Evolutionary conservation across 495 filamentous ascomycete genomes (phyloP), one percentile per base, ranked within the genome.

Genomic region (Aspergillus egyptiacus): DNA sequence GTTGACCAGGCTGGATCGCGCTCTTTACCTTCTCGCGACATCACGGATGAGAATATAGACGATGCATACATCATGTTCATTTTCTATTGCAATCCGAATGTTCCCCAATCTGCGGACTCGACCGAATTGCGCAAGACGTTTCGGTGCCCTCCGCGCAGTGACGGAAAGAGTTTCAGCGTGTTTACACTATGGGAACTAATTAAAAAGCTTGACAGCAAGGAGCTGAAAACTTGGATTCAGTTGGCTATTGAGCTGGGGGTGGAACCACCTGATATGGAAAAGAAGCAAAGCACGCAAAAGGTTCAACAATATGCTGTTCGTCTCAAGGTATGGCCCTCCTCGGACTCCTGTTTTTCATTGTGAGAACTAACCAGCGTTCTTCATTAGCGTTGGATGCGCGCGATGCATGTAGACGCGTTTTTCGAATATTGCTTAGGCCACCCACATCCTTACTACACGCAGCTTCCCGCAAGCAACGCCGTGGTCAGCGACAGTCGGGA

Each of bases 271-370:
- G 84, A 83, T 50, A 66, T 81, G 49, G 83, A 86, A 42, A 91
- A 93, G 68, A 88, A 89, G 15, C 88, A 96, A 66, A 95, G 89
- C 62, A 83, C 89, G 2, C 93, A 98, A 65, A 98, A 96, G 64
- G 89, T 98, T 30, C 91, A 96, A 65, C 93, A 98, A 60, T 98
- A 98, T 69, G 89, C 89, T 40, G 93, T 96, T 27, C 75, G 93
- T 41, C 70, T 97, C 34, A 97, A 96, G 80, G 89, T 91, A 71
- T 50, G 48, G 14, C 72, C 61, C 7, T 43, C n/a, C 23, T 28
- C 32, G 19, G 52, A 30, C 27, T 18, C 14, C 34, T 41, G 28
- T 13, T 4, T 8, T 32, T 30, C 28, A 27, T 22, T 20, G 39
- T 9, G 31, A 56, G 61, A 35, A 62, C 35, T 25, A 30, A 52